phyloP scores from a whole-genome alignment of 2,329 filamentous ascomycete species.

The Fusarium marasasianum region DNA sequence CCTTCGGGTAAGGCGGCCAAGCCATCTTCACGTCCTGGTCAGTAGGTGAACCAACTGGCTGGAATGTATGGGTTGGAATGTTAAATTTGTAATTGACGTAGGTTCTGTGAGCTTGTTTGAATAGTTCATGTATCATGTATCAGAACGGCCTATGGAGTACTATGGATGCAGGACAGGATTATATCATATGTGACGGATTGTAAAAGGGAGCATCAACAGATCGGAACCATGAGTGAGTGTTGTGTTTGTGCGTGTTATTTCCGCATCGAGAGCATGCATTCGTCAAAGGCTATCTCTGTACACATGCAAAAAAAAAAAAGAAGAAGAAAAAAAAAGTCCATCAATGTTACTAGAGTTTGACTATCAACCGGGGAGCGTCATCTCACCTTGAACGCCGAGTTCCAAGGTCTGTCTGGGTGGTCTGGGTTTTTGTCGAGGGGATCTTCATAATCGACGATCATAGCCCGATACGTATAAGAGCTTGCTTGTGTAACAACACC shows the following conservation, averaged over 20 bases:
- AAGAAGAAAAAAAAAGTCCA: background rate
- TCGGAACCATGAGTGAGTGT: background rate
- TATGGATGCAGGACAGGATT: background rate
- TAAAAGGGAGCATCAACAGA: background rate
- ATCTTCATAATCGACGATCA: constrained; percentile 25
- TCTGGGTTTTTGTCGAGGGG: constrained; percentile 4
- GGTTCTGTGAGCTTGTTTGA: constrained; percentile 5
- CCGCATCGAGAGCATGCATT: background rate
- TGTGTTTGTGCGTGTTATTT: background rate
- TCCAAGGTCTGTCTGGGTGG: background rate
- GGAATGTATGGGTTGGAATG: constrained; percentile 40
- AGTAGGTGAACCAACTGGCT: constrained; percentile 32
- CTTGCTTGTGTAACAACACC: constrained; percentile 30
- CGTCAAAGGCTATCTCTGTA: background rate
- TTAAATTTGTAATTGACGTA: constrained; percentile 14
- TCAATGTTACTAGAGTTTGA: background rate
- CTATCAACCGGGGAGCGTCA: background rate
- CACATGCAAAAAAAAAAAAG: background rate
- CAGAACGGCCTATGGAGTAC: background rate
- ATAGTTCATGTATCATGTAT: background rate
- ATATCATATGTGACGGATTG: background rate
- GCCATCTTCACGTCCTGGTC: constrained; percentile 22
- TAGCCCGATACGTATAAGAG: constrained; percentile 10
- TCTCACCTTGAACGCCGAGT: background rate
- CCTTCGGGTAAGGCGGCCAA: constrained; percentile 35